Percentiles rank a stretch among this genome's conserved stretches.
Evolutionary conservation across 768 basidiomycete species (phyloP).

Genomic region (Gelatoporia subvermispora): DNA sequence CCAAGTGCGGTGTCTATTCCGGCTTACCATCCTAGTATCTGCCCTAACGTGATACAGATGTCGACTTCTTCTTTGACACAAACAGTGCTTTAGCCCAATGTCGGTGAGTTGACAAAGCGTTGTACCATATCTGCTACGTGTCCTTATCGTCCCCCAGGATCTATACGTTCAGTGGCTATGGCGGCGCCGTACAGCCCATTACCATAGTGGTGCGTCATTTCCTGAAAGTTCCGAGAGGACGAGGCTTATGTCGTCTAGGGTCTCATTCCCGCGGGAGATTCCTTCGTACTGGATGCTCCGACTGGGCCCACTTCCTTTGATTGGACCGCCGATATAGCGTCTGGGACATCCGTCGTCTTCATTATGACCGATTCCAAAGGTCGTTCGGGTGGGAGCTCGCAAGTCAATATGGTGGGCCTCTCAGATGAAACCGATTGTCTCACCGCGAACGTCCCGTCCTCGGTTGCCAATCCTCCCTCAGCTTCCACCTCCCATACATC

Average conservation of each 20-base stretch:
- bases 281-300: constrained; percentile 20
- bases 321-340: constrained; percentile 20
- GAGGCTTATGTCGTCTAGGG: constrained; percentile 10
- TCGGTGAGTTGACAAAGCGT: constrained; percentile 2
- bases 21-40: not conserved
- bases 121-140: not conserved
- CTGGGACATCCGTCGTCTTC: constrained; percentile 18
- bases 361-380: constrained; percentile 21
- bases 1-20: constrained; percentile 26
- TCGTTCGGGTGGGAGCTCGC: constrained; percentile 21
- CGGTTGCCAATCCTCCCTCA: constrained; percentile 17
- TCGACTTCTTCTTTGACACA: constrained; percentile 32
- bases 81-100: constrained; percentile 8
- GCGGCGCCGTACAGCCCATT: constrained; percentile 20
- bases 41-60: constrained; percentile 16
- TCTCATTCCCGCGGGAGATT: constrained; percentile 19
- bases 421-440: constrained; percentile 22
- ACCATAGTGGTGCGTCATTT: constrained; percentile 18
- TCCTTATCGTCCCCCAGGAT: constrained; percentile 5
- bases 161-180: constrained; percentile 17
- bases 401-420: constrained; percentile 11
- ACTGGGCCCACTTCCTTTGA: constrained; percentile 16
- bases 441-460: constrained; percentile 15
- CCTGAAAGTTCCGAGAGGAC: too few species aligned
- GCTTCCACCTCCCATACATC: constrained; percentile 3